phyloP scores from a whole-genome alignment of 805 yeast genomes.

The Yamadazyma endophytica region DNA sequence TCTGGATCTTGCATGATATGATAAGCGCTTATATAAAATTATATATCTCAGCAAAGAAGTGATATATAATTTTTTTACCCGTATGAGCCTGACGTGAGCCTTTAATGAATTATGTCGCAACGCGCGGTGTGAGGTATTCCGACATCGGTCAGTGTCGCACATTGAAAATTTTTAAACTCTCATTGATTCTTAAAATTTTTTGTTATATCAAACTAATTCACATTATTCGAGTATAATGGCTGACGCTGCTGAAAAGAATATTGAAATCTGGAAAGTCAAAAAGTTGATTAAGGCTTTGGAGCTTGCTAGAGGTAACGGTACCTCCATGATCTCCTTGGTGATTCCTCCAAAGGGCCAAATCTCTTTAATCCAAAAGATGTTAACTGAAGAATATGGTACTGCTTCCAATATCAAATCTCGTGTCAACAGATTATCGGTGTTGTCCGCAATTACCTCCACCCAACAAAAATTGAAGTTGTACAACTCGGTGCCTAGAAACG shows the following conservation, averaged over 20 bases:
- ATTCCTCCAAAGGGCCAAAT: conserved; percentile 96
- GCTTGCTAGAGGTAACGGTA: conserved; percentile 95
- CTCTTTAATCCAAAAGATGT: conserved; percentile 79
- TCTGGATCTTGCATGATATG: no score
- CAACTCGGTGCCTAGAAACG: conserved; percentile 87
- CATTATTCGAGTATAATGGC: no score
- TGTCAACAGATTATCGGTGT: conserved; percentile 91
- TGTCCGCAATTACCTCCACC: conserved; percentile 96
- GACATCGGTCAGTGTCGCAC: no score
- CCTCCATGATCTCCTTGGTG: conserved; percentile 96
- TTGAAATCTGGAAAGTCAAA: conserved; percentile 98
- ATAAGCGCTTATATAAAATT: no score
- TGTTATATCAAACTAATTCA: no score
- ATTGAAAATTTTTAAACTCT: no score
- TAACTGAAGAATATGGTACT: conserved; percentile 98
- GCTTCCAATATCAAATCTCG: conserved; percentile 98
- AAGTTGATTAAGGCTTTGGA: conserved; percentile 85
- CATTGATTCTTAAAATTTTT: no score
- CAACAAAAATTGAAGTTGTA: conserved; percentile 94
- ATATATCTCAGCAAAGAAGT: no score
- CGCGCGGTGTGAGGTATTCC: no score
- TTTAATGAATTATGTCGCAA: no score
- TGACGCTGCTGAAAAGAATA: conserved; percentile 88
- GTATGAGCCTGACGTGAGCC: no score
- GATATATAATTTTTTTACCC: no score